phyloP scores from a whole-genome alignment of 495 filamentous ascomycete genomes.

The Penicillium coprophilum region DNA sequence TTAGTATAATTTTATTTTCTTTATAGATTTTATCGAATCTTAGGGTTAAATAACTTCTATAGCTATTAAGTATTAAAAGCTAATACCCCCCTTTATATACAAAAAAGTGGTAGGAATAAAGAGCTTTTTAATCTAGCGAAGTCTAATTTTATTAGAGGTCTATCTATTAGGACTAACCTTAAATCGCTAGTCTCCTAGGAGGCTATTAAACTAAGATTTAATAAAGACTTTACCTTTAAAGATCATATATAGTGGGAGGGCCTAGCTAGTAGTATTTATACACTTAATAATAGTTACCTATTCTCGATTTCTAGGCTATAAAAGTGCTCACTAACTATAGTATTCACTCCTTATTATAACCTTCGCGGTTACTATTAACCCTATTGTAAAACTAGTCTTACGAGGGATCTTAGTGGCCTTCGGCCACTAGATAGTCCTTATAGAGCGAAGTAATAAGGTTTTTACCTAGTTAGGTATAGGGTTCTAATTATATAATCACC shows the following conservation, averaged over 20 bases:
- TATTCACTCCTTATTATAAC: background rate
- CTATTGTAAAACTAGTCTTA: constrained; percentile 10
- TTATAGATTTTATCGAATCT: background rate
- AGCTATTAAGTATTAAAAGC: background rate
- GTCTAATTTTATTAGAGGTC: background rate
- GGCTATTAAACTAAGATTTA: background rate
- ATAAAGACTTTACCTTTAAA: constrained; percentile 5
- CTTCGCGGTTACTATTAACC: constrained; percentile 1
- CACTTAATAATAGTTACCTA: constrained; percentile 3
- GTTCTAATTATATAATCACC: too few species aligned
- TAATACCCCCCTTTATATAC: background rate
- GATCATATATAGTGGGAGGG: constrained; percentile 6
- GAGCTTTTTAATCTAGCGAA: background rate
- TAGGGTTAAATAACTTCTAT: constrained; percentile 1
- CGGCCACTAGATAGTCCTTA: too few species aligned
- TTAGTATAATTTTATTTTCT: background rate
- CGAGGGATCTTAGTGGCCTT: too few species aligned
- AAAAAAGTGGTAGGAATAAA: background rate
- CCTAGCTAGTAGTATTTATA: background rate
- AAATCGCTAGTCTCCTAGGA: background rate
- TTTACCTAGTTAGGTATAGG: too few species aligned
- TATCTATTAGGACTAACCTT: background rate
- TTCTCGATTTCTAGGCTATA: background rate
- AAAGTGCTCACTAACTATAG: background rate
- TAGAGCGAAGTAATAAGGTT: too few species aligned